Evolutionary conservation across 495 filamentous ascomycete species (phyloP).

Genomic region (Elaphomyces granulatus): DNA sequence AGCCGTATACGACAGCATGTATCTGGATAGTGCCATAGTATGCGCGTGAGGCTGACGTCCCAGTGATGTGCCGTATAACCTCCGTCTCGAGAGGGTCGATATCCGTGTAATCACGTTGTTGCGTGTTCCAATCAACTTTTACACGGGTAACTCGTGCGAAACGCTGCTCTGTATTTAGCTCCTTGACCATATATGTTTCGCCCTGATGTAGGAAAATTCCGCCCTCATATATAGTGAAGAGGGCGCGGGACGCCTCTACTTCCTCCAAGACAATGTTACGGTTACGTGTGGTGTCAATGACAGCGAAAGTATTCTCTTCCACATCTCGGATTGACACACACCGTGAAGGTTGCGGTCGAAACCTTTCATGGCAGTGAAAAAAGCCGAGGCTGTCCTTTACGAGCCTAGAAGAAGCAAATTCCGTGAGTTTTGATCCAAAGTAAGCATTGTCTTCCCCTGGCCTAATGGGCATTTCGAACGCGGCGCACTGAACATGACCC

Average conservation of each 20-base stretch:
- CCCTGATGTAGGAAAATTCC: conserved; percentile 97
- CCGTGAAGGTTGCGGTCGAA: conserved; percentile 68
- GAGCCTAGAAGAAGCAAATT: conserved; percentile 62
- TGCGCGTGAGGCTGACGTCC: conserved; percentile 38
- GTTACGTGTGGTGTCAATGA: conserved; percentile 74
- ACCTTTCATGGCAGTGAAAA: conserved; percentile 80
- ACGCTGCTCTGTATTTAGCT: conserved; percentile 63
- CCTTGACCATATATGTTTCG: conserved; percentile 76
- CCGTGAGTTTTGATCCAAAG: conserved; percentile 60
- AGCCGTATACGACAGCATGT: conserved; percentile 78
- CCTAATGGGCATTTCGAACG: conserved; percentile 83
- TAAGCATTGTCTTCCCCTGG: conserved; percentile 61
- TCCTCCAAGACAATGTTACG: conserved; percentile 83
- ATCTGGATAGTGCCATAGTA: conserved; percentile 79
- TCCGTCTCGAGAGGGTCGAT: conserved; percentile 87
- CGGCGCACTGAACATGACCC: conserved; percentile 91
- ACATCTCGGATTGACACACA: conserved; percentile 85
- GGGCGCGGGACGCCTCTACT: conserved; percentile 86
- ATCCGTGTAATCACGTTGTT: conserved; percentile 88
- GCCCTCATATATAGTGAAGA: conserved; percentile 94
- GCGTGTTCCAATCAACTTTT: conserved; percentile 90
- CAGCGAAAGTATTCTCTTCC: conserved; percentile 84
- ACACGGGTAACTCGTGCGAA: conserved; percentile 66
- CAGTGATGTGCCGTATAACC: conserved; percentile 51
- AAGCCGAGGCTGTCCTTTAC: conserved; percentile 61